phyloP scores from a whole-genome alignment of 306 rosid genomes.

The Pyrus bretschneideri region DNA sequence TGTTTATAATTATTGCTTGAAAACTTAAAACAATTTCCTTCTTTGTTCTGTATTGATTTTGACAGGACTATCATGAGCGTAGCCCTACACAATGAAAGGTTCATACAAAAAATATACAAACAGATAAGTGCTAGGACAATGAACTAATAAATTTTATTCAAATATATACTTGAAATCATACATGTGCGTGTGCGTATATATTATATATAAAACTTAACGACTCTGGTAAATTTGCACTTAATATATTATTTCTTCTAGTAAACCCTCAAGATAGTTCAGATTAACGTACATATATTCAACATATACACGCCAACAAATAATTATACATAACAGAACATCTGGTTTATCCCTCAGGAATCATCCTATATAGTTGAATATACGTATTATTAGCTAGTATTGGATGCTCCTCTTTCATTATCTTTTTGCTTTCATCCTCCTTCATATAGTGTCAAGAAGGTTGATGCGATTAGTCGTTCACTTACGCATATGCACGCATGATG shows the following conservation, averaged over 20 bases:
- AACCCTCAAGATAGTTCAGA: background rate
- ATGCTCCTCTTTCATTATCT: background rate
- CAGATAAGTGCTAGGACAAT: background rate
- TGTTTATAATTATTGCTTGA: background rate
- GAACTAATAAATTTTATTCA: background rate
- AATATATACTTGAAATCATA: background rate
- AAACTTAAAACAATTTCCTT: background rate
- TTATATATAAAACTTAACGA: no score
- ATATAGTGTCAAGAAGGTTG: background rate
- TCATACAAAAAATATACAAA: background rate
- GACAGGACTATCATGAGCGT: background rate
- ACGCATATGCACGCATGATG: no score
- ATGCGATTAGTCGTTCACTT: no score
- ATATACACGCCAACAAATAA: background rate
- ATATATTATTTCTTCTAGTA: background rate
- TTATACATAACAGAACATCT: background rate
- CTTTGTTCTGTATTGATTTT: background rate
- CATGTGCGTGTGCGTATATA: no score
- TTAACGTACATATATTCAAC: background rate
- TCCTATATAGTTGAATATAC: background rate
- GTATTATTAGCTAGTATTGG: background rate
- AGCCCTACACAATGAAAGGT: background rate
- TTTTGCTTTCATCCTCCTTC: background rate
- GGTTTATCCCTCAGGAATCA: background rate
- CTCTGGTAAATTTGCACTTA: no score